Evolutionary conservation across 345 rosid species (phyloP), one percentile per base, ranked within the genome.

Genomic region (Hevea brasiliensis): DNA sequence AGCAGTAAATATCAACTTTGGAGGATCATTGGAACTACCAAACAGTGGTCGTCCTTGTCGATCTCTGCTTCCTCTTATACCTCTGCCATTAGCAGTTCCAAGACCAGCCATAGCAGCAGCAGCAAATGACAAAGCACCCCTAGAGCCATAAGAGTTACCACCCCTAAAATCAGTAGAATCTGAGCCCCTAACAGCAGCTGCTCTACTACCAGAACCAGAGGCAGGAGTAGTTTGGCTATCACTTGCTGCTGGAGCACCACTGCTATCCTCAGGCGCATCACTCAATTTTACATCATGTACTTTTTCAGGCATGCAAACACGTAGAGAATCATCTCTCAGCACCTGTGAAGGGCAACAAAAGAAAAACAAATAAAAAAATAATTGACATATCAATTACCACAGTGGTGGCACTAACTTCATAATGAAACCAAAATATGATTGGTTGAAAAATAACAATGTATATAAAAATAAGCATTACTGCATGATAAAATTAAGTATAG

Each of bases 71-170:
- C 94, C 97, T 75, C 99, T 87, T 72, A 91, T 77, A 81, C 98
- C 99, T 85, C 97, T 89, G 74, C 93, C 93, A 80, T 90, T 89
- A 67, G 91, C 86, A 83, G 95, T 86, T 74, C 97, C 95, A 78
- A 93, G 90, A 68, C 99, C 99, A 79, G 97, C 96, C 98, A 93
- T 93, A 8, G 99, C 93, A 44, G 97, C 98, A 65, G 99, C 97
- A 59, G 97, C 99, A 82, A 93, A 96, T 48, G 97, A 93, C 89
- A 91, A 88, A 23, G 96, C 93, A 76, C 97, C 99, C 82, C 96
- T 90, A 53, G 98, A 84, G 68, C 97, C 91, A 76, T 86, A 91
- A 70, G 95, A 72, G 80, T 73, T 84, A 40, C 90, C 88, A 83
- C 86, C 76, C 72, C 94, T 87, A 64, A 89, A 84, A 75, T 86